Base-by-base conservation (phyloP, 768 basidiomycete species). In the Gloeopeniophorella convolvens region DNA sequence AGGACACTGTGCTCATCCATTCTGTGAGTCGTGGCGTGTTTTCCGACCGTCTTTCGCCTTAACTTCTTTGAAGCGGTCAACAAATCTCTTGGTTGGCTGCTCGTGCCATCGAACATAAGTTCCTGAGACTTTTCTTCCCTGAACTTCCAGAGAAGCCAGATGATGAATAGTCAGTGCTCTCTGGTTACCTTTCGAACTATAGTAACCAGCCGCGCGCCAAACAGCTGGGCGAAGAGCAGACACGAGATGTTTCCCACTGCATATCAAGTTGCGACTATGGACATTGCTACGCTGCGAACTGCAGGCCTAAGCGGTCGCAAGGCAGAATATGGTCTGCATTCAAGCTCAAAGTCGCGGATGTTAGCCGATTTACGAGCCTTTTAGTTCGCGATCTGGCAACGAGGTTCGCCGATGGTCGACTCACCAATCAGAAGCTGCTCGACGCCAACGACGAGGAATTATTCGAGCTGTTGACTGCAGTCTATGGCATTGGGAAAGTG, bases 11-110 rank as follows among this genome's bases (percentile, higher is more conserved):
- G 77, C 21, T 76, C 77, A 4, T 86, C 84, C 27, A 89, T 91
- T 48, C 64, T 91, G 75, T 89, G 68, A 67, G 79, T 42, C 4
- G 31, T 42, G 13, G 32, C 4, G 24, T 16, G 27, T n/a, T 36
- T 13, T n/a, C 4, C 21, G 32, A 15, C 41, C 15, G n/a, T n/a
- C n/a, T n/a, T n/a, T n/a, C n/a, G n/a, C 30, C 13, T 48, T 5
- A 48, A 39, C 28, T 7, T 13, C 10, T 15, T 48, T n/a, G 42
- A 39, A 85, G 84, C 32, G 82, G 78, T 4, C 85, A 87, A 64
- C 87, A 92, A 62, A 87, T 92, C 20, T 89, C 87, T 1, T 90
- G 86, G 87, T 66, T 83, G 36, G 93, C 91, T 10, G 93, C 92
- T 0, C 75, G 86, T 18, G 82, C 88, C 16, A 90, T 95, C 52